Percentiles rank a stretch among this genome's conserved stretches.
phyloP scores from a whole-genome alignment of 164 flowering plant species.

The Liriodendron chinense region DNA sequence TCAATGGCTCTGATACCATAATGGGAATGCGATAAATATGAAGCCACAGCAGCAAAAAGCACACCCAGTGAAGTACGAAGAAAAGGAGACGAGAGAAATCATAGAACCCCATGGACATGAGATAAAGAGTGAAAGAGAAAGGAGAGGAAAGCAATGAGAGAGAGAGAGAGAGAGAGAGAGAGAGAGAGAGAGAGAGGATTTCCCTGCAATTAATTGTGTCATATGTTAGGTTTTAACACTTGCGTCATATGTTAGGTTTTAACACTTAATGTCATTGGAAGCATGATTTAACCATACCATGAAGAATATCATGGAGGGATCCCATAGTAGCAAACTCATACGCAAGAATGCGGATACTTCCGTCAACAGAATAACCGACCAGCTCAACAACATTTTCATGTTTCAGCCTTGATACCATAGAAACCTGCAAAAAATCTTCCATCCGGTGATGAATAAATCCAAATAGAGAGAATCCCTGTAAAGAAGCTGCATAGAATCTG shows the following conservation, averaged over 20 bases:
- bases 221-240: neutral
- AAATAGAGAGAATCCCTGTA: neutral
- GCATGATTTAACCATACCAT: constrained; percentile 42
- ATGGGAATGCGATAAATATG: too few species aligned
- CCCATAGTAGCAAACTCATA: constrained; percentile 91
- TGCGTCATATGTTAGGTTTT: neutral
- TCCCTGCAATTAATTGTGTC: neutral
- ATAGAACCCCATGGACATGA: too few species aligned
- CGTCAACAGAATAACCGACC: constrained; percentile 81
- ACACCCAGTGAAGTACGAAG: too few species aligned
- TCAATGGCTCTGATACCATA: too few species aligned
- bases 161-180: too few species aligned
- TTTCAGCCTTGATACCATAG: constrained; percentile 82
- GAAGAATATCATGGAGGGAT: constrained; percentile 87
- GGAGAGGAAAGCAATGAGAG: too few species aligned
- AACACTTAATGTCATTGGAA: neutral
- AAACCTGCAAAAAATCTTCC: constrained; percentile 46
- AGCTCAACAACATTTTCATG: constrained; percentile 76
- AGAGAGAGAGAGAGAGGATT: neutral
- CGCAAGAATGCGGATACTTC: constrained; percentile 67
- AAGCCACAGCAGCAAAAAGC: too few species aligned
- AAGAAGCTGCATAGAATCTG: neutral
- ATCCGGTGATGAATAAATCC: constrained; percentile 3
- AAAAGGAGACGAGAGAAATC: too few species aligned
- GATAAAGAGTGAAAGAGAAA: too few species aligned